Evolutionary conservation across 1,284 basidiomycete species (phyloP).

Genomic region (Thelephora terrestris): DNA sequence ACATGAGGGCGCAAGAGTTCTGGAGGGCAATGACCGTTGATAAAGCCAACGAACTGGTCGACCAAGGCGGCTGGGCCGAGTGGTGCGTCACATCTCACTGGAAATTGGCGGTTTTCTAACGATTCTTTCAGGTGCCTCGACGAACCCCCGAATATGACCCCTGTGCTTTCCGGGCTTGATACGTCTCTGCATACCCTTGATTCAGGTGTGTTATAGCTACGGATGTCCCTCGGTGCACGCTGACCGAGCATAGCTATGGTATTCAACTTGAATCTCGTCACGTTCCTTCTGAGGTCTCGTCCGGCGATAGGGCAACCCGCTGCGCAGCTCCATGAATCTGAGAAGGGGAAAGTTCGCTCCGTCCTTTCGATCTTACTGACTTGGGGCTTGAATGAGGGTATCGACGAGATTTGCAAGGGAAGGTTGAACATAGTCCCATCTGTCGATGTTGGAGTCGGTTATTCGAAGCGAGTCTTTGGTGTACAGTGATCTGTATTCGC

Average conservation of each 20-base stretch:
- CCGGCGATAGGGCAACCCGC: not conserved
- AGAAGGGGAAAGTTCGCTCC: slow-evolving; percentile 15
- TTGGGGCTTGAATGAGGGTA: slow-evolving; percentile 37
- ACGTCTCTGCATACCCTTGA: slow-evolving; percentile 8
- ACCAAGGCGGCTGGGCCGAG: slow-evolving; percentile 61
- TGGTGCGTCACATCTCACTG: slow-evolving; percentile 35
- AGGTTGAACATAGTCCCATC: slow-evolving; percentile 31
- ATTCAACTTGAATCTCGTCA: not conserved
- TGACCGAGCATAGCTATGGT: not conserved
- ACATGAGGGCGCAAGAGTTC: slow-evolving; percentile 77
- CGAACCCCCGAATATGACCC: not conserved
- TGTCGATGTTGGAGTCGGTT: slow-evolving; percentile 34
- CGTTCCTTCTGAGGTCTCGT: not conserved
- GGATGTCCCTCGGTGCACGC: not conserved
- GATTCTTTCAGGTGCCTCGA: slow-evolving; percentile 7
- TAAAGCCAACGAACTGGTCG: slow-evolving; percentile 69
- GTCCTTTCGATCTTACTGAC: slow-evolving; percentile 32
- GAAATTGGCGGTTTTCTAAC: not conserved
- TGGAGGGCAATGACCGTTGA: slow-evolving; percentile 72
- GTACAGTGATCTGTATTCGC: no score
- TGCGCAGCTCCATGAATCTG: slow-evolving; percentile 2
- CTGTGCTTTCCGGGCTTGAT: not conserved
- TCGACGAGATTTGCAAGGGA: slow-evolving; percentile 53
- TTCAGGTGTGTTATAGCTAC: slow-evolving; percentile 11
- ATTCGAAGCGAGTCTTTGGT: slow-evolving; percentile 32